Evolutionary conservation across 2,329 filamentous ascomycete species (phyloP), one percentile per base, ranked within the genome.

Genomic region (Fusarium begoniae): DNA sequence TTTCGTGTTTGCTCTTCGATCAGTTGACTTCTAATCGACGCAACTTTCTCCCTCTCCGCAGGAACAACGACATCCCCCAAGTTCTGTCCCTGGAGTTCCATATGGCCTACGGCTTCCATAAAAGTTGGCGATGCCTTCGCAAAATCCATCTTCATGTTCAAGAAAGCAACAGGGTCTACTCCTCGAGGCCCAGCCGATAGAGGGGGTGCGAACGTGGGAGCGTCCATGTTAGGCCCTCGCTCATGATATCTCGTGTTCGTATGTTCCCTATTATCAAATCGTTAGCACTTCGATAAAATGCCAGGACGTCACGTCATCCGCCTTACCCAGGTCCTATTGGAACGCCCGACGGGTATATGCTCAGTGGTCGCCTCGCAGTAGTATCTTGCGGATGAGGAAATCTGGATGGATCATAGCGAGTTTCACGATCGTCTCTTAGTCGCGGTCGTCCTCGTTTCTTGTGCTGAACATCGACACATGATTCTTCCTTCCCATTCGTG

Each of bases 381-480:
- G 82, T 80, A 76, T 89, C 88, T 64, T 84, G 80, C 17, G 83
- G 81, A 69, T 85, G 84, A 51, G 84, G 81, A 66, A 85, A 86
- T 66, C 87, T 84, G 6, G 85, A 80, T 22, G 84, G 80, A 66
- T 91, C 90, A 76, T 88, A 91, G 72, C 89, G 86, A 55, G 87
- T 79, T 72, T 92, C 90, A 75, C 89, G 85, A 68, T 94, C 92
- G 79, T 96, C 93, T 77, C 93, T 90, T 75, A 96, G 85, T 73
- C 94, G 88, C 68, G 94, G 94, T 55, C 94, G 88, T 47, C 94
- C 94, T 76, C 94, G 87, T 81, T 96, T 96, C 82, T 96, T 96
- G 82, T 96, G 94, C 79, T 94, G 92, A 40, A 96, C 93, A 82
- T 96, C 94, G 76, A 94, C 87, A 79, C 94, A 96, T 13, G 91